Evolutionary conservation across 2,329 filamentous ascomycete genomes (phyloP).

Genomic region (Bisporella sp.): DNA sequence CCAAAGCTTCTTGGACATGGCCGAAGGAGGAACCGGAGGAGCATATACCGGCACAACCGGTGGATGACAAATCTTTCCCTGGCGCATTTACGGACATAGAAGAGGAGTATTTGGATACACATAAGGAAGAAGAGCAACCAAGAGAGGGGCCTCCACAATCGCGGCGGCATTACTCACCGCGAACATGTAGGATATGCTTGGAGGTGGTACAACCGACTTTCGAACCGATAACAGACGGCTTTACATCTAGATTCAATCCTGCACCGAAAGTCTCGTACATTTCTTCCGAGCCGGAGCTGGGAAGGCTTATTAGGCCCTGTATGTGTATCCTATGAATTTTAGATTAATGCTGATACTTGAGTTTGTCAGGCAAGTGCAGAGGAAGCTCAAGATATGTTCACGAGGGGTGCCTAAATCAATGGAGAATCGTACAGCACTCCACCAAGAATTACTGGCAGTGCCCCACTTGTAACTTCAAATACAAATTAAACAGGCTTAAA

Average conservation of each 20-base stretch:
- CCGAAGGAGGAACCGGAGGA: constrained; percentile 4
- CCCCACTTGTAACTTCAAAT: constrained; percentile 79
- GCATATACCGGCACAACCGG: neutral
- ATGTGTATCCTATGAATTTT: neutral
- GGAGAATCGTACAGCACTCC: constrained; percentile 54
- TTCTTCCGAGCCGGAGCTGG: constrained; percentile 65
- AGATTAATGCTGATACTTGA: neutral
- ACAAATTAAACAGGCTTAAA: constrained; percentile 68
- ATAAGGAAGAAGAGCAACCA: neutral
- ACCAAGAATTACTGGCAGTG: constrained; percentile 82
- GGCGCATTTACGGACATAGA: constrained; percentile 6
- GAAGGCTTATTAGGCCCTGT: constrained; percentile 80
- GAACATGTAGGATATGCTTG: constrained; percentile 85
- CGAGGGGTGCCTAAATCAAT: constrained; percentile 77
- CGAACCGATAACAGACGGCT: constrained; percentile 42
- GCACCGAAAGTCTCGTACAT: constrained; percentile 58
- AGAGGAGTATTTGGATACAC: constrained; percentile 7
- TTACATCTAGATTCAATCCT: constrained; percentile 50
- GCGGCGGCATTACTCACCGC: constrained; percentile 54
- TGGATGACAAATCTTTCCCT: neutral
- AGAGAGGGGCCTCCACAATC: constrained; percentile 14
- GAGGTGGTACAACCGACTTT: constrained; percentile 60
- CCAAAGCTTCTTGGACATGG: constrained; percentile 18
- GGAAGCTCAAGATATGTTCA: constrained; percentile 84
- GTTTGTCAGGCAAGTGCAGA: constrained; percentile 60